Evolutionary conservation across 306 rosid species (phyloP).

Genomic region (Begonia peltatifolia): DNA sequence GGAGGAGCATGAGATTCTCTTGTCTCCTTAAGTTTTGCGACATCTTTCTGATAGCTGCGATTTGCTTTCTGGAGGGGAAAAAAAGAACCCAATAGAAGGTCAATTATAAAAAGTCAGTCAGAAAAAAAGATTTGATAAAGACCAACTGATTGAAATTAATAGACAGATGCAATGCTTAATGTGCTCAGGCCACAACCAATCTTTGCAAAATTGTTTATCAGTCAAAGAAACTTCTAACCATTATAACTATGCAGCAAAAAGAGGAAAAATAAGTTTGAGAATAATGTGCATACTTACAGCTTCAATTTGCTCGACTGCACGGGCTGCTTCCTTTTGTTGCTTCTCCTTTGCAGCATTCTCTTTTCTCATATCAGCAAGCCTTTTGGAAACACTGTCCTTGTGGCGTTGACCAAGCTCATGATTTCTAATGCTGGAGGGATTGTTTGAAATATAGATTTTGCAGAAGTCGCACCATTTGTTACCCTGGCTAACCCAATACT

Average conservation of each 20-base stretch:
- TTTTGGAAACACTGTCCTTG: slow-evolving; percentile 74
- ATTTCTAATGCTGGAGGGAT: slow-evolving; percentile 70
- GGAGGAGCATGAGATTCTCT: slow-evolving; percentile 45
- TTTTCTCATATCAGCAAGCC: slow-evolving; percentile 75
- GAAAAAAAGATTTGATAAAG: too few species aligned
- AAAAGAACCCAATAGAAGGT: too few species aligned
- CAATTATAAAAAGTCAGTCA: too few species aligned
- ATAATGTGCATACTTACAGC: slow-evolving; percentile 43
- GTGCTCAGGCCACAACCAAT: not conserved
- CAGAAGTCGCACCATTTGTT: slow-evolving; percentile 98
- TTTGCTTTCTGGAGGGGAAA: slow-evolving; percentile 63
- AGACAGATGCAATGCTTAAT: not conserved
- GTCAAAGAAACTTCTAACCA: not conserved
- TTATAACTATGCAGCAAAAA: not conserved
- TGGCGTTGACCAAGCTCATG: slow-evolving; percentile 94
- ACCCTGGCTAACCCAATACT: slow-evolving; percentile 99
- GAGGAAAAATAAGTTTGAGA: not conserved
- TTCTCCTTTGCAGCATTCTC: slow-evolving; percentile 81
- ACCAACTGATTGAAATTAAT: too few species aligned
- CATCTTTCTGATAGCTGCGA: slow-evolving; percentile 85
- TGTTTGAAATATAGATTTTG: slow-evolving; percentile 79
- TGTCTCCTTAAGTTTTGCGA: slow-evolving; percentile 40
- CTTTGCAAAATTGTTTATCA: not conserved
- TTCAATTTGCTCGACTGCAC: slow-evolving; percentile 70
- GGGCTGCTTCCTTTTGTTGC: slow-evolving; percentile 58